A percentile compares a stretch with the other conserved stretches of the same genome.
Evolutionary conservation across 73 alveolate species (phyloP).

Genomic region (Tetrahymena malaccensis): DNA sequence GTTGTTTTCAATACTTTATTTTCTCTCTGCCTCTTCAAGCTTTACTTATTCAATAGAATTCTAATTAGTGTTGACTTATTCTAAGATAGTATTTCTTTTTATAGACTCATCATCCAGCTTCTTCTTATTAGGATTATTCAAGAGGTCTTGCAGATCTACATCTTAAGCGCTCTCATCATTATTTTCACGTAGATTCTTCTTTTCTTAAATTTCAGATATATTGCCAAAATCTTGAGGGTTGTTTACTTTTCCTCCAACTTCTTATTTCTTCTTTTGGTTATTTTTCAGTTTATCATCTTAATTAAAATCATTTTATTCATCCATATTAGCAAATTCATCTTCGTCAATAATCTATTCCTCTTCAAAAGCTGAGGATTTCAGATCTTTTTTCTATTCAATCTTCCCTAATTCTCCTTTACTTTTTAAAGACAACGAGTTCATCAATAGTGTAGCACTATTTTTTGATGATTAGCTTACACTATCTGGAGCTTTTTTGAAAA

Average conservation of each 20-base stretch:
- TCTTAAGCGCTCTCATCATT: not conserved
- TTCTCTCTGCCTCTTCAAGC: not conserved
- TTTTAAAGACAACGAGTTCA: not conserved
- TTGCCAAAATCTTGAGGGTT: not conserved
- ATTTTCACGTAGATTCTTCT: not conserved
- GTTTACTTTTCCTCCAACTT: not conserved
- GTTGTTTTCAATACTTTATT: not conserved
- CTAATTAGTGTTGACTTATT: not conserved
- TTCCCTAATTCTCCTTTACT: not conserved
- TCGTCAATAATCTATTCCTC: not conserved
- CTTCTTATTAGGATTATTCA: not conserved
- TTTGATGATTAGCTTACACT: not conserved
- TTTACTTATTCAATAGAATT: not conserved
- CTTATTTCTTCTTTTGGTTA: not conserved
- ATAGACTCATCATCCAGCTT: not conserved
- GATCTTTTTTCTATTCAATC: not conserved
- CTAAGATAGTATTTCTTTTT: not conserved
- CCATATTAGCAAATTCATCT: not conserved
- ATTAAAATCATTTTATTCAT: not conserved
- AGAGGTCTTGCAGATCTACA: not conserved
- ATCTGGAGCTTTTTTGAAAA: not conserved
- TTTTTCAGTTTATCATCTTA: not conserved
- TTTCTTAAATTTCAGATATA: not conserved
- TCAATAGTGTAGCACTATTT: not conserved
- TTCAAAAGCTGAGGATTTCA: not conserved